Base-by-base conservation (phyloP, 2,329 filamentous ascomycete genomes). In the Alternaria solani region DNA sequence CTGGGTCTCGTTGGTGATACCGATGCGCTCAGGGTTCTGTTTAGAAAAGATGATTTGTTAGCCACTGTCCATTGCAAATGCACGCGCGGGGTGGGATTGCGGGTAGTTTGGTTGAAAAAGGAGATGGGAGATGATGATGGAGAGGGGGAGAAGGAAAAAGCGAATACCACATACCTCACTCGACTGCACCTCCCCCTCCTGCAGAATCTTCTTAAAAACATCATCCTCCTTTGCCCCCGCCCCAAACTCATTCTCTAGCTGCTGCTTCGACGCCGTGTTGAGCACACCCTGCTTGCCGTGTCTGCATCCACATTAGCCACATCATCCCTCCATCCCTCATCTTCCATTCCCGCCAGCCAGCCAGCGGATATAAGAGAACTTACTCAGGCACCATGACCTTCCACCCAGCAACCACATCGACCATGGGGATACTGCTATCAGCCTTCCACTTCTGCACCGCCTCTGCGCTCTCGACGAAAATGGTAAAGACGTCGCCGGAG, bases 191-290 rank as follows among this genome's bases (percentile, higher is more conserved):
- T 83, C 83, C 23, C 94, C 94, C 77, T 87, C 87, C 81, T 92
- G 86, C 42, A 98, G 83, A 65, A 99, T 97, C 81, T 88, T 83
- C 81, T 87, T 87, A 74, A 98, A 90, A 60, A 91, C 89, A 0
- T 94, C 91, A 7, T 97, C 94, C 25, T 93, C 89, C 55, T 89
- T 84, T 69, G 85, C 81, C 14, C 26, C 44, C 5, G 92, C 94
- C 69, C 92, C 93, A 71, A 99, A 99, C 82, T 98, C 94, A 68
- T 89, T 90, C 74, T 95, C 89, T 5, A 99, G 85, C 47, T 84
- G 84, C 43, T 84, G 81, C 67, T 96, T 91, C 69, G 92, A 91
- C 8, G 94, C 93, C 9, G 83, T 81, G 75, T 97, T 91, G 43
- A 91, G 83, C 60, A 89, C 86, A 57, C 94, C 94, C 78, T 97